phyloP scores from a whole-genome alignment of 2,329 filamentous ascomycete species.

The Alternaria consortialis region DNA sequence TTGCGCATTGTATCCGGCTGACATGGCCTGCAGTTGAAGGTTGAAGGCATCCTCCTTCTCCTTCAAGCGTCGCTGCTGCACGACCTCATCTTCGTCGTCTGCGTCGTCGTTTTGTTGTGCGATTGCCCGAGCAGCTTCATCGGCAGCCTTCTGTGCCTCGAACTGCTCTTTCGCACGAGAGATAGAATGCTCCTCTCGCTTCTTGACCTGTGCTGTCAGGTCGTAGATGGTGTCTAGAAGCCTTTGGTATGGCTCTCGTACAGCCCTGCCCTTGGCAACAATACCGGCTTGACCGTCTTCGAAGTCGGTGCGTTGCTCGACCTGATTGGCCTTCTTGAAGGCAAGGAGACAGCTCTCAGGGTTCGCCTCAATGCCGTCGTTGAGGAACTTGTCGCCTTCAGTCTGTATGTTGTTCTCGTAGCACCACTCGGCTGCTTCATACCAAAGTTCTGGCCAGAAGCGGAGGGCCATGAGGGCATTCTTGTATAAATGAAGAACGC shows the following conservation, averaged over 20 bases:
- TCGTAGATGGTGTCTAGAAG: constrained; percentile 89
- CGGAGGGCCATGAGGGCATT: constrained; percentile 91
- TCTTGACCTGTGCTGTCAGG: constrained; percentile 75
- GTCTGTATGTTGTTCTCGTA: constrained; percentile 76
- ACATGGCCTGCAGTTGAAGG: constrained; percentile 65
- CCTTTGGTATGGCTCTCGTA: constrained; percentile 84
- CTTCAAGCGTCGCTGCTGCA: constrained; percentile 40
- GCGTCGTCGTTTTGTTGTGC: constrained; percentile 55
- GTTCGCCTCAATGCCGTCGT: constrained; percentile 85
- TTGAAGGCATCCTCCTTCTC: constrained; percentile 63
- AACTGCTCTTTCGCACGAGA: constrained; percentile 65
- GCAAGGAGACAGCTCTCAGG: constrained; percentile 92
- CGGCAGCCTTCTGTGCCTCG: constrained; percentile 56
- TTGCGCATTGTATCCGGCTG: constrained; percentile 75
- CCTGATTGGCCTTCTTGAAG: constrained; percentile 86
- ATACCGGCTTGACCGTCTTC: constrained; percentile 78
- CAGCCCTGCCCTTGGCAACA: constrained; percentile 71
- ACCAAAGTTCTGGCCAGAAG: constrained; percentile 97
- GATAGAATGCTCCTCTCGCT: constrained; percentile 70
- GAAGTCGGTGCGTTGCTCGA: constrained; percentile 79
- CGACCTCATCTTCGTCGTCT: constrained; percentile 65
- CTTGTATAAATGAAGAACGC: constrained; percentile 90
- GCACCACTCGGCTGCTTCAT: constrained; percentile 92
- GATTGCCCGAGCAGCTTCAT: constrained; percentile 49
- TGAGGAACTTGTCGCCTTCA: constrained; percentile 80